These are phyloP conservation scores for Pseudogymnoascus pannorum DNA, from an alignment of 2,329 filamentous ascomycete species.

Conservation along the genomic window DNA sequence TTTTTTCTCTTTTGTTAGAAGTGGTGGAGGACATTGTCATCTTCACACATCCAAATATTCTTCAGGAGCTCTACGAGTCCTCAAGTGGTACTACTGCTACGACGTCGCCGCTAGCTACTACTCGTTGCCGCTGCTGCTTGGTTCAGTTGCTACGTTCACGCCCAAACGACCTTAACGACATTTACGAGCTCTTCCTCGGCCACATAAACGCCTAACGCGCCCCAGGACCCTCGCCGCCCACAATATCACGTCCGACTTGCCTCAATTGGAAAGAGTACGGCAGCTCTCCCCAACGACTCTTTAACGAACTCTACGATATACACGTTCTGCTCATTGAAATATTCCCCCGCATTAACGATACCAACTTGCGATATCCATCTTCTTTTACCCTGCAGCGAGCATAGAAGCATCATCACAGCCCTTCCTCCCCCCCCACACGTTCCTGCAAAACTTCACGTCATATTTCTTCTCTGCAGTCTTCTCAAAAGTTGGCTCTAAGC, in stretches of 20 bases:
- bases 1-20: not conserved
- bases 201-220: conserved; percentile 29
- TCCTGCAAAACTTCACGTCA: not conserved
- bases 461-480: not conserved
- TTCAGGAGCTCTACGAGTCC: not conserved
- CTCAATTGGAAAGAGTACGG: conserved; percentile 29
- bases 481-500: not conserved
- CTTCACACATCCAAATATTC: not conserved
- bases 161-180: conserved; percentile 15
- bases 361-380: conserved; percentile 23
- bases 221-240: conserved; percentile 29
- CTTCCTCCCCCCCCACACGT: not conserved
- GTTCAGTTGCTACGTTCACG: not conserved
- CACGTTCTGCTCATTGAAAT: conserved; percentile 29
- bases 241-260: conserved; percentile 19
- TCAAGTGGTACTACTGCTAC: not conserved
- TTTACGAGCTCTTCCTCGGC: conserved; percentile 22
- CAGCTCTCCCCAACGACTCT: conserved; percentile 23
- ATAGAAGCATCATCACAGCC: not conserved
- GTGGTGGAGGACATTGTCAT: not conserved
- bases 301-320: conserved; percentile 38
- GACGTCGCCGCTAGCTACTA: conserved; percentile 11
- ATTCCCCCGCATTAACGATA: conserved; percentile 11
- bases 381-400: conserved; percentile 11
- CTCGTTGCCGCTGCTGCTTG: conserved; percentile 13